These are phyloP conservation scores for Mortierella sp. DNA, from an alignment of 371 early-diverging fungal genomes.

Conservation along the genomic window DNA sequence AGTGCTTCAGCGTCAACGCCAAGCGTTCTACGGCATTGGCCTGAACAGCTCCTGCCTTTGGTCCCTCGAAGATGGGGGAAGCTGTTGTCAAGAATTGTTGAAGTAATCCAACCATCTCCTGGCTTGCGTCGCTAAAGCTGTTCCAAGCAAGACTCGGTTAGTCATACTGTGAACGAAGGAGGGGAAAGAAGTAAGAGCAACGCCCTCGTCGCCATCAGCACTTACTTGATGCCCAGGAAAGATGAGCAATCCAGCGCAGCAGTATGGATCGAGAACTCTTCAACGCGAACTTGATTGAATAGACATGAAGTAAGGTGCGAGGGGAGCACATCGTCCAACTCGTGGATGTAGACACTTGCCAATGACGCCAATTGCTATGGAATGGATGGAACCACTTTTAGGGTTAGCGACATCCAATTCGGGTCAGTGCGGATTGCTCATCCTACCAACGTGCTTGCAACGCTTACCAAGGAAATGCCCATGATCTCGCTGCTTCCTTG, in stretches of 20 bases:
- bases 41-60: constrained; percentile 55
- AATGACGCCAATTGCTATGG: constrained; percentile 67
- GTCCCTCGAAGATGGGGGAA: constrained; percentile 66
- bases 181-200: too few species aligned
- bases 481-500: constrained; percentile 70
- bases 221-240: constrained; percentile 69
- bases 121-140: constrained; percentile 60
- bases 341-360: constrained; percentile 66
- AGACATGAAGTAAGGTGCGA: constrained; percentile 63
- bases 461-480: constrained; percentile 69
- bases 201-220: neutral
- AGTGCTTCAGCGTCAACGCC: constrained; percentile 65
- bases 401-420: neutral
- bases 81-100: constrained; percentile 72
- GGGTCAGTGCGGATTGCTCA: neutral
- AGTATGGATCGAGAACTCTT: constrained; percentile 64
- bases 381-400: neutral
- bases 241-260: constrained; percentile 69
- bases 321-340: constrained; percentile 70
- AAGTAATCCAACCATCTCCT: constrained; percentile 63
- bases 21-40: constrained; percentile 66
- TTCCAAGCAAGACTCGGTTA: neutral
- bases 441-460: neutral
- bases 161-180: neutral
- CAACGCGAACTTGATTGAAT: constrained; percentile 58